Conservation (phyloP, 257 asterid genomes). For the Coffea eugenioides region DNA sequence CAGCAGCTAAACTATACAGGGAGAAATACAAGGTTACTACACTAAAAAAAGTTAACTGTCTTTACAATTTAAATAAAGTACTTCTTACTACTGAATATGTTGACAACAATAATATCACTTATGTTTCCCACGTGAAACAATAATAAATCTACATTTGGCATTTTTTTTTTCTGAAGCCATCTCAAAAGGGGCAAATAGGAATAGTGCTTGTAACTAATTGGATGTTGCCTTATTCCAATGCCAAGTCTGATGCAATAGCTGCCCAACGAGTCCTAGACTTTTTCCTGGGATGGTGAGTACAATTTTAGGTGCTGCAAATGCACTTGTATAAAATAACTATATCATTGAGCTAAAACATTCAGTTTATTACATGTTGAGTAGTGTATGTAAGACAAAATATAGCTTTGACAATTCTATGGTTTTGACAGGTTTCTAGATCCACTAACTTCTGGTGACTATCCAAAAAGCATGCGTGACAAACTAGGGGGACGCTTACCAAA, state of each 20-base stretch:
- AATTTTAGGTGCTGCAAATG: background rate
- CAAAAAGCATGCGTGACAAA: slow-evolving; percentile 7
- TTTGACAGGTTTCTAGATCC: slow-evolving; percentile 11
- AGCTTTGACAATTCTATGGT: background rate
- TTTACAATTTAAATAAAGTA: too few species aligned
- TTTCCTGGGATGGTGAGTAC: slow-evolving; percentile 54
- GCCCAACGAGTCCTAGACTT: slow-evolving; percentile 58
- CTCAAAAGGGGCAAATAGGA: slow-evolving; percentile 62
- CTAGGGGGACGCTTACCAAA: slow-evolving; percentile 15
- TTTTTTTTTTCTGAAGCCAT: slow-evolving; percentile 20
- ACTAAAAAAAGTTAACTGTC: too few species aligned
- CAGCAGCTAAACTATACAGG: slow-evolving; percentile 33
- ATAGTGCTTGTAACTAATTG: slow-evolving; percentile 37
- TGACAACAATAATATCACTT: too few species aligned
- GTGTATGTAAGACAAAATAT: too few species aligned
- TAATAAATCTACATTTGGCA: background rate
- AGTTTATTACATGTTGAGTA: too few species aligned
- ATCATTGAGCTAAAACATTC: too few species aligned
- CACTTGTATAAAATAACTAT: too few species aligned
- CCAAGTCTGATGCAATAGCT: slow-evolving; percentile 34
- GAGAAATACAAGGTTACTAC: slow-evolving; percentile 38
- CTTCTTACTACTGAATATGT: too few species aligned
- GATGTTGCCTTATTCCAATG: slow-evolving; percentile 34
- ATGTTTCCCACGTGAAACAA: background rate
- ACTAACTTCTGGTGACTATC: slow-evolving; percentile 11